Base-by-base conservation (phyloP, 2,329 filamentous ascomycete genomes). In the Trichoderma oligosporum region DNA sequence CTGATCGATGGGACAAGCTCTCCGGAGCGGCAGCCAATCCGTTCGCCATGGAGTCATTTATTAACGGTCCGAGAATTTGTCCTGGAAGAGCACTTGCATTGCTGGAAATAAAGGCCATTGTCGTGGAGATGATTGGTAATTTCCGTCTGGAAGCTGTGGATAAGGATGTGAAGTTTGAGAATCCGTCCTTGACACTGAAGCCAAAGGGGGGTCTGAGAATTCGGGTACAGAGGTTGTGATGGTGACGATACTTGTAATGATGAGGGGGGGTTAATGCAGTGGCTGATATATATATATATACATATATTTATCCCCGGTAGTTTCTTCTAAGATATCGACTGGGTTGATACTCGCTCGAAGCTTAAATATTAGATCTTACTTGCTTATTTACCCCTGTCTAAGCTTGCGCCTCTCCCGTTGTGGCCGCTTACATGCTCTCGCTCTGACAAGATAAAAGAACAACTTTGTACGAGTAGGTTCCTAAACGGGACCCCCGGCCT, bases 91-190 rank as follows among this genome's bases (percentile, higher is more conserved):
- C 63, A 8, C 70, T 71, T 27, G 65, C 72, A 0, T 57, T 71
- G 46, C 57, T 74, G 49, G 73, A 74, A 62, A 69, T 75, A 61
- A 76, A 76, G 64, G 61, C 65, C 4, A 63, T 74, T 5, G 35
- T 76, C 9, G 60, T 67, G 3, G 68, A 70, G 57, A 56, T 74
- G 44, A 58, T 74, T 24, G 60, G 61, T 3, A 63, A 62, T 20
- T 75, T 72, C 58, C 27, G 54, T 29, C 64, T 60, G 11, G 16
- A 53, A 16, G 60, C 61, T 4, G 56, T 36, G 5, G 60, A 61
- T 20, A 57, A 58, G 2, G 64, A 63, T 24, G 61, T 67, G 39
- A 61, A 63, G 61, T 57, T 68, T 31, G 62, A 56, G 36, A 60
- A 61, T 24, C 67, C 62, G 29, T 58, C 61, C 7, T 66, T 68